Evolutionary conservation across 331 rosid genomes (phyloP), one percentile per base, ranked within the genome.

Genomic region (Phaseolus coccineus): DNA sequence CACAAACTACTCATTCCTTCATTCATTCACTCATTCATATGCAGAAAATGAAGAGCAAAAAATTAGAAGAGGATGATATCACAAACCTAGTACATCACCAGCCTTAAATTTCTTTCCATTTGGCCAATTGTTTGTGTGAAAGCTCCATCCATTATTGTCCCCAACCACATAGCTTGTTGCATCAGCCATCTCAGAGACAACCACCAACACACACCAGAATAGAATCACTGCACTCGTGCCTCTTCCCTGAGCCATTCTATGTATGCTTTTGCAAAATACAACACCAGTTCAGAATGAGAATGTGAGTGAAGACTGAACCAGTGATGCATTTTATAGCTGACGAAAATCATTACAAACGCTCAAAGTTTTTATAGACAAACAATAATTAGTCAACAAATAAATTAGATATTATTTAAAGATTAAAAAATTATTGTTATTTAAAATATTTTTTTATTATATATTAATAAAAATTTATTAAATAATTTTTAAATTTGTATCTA

Each of bases 31-130:
- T 19, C 22, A 19, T 19, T 19, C 22, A 0, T 19, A 19, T 19
- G 0, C 22, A 19, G 22, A 19, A 19, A 19, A 19, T 19, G 22
- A 19, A 19, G 22, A 19, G 22, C 22, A 19, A 19, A 19, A 19
- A 19, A 19, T 19, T 19, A 19, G 22, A 19, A 19, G 22, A 19
- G 22, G 22, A 19, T 19, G 22, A 19, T 19, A 19, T 19, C 22
- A 19, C 22, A 19, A 19, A 19, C 93, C 90, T 6, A 91, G 86
- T 5, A 66, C 82, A 83, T 91, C 96, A 13, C 93, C 93, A 1
- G 91, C 88, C 5, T 84, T 82, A 22, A 87, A 91, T 3, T 7
- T 64, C 85, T 87, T 91, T 48, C 55, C 19, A 3, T 87, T 88
- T 3, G 5, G 89, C 96, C 93, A 91, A 13, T 59, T 76, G 14